These are phyloP conservation scores for Parasitella parasitica DNA, from an alignment of 371 early-diverging fungal genomes.

Conservation along the genomic window DNA sequence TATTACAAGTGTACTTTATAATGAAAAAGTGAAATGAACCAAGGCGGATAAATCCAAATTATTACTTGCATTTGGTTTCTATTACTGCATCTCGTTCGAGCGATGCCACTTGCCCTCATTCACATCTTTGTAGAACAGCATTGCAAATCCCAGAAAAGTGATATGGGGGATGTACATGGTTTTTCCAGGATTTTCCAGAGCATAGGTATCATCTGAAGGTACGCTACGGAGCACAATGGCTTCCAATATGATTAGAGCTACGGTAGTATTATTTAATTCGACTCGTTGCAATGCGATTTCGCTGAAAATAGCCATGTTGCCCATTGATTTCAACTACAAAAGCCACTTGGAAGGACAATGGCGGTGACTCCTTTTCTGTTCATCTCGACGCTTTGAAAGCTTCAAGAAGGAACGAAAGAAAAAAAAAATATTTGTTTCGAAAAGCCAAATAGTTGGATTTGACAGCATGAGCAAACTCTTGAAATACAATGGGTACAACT, in stretches of 20 bases:
- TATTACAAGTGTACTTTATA: background rate
- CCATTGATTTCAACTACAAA: background rate
- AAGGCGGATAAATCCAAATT: too few species aligned
- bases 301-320: background rate
- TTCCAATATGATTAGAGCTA: too few species aligned
- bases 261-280: too few species aligned
- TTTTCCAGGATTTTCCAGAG: too few species aligned
- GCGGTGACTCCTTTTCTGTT: background rate
- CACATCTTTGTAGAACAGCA: too few species aligned
- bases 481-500: constrained; percentile 76
- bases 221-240: too few species aligned
- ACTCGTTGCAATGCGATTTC: too few species aligned
- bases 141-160: too few species aligned
- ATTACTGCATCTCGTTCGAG: background rate
- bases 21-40: background rate
- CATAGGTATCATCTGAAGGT: too few species aligned
- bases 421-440: background rate
- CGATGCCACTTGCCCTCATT: background rate
- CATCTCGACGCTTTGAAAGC: background rate
- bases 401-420: background rate
- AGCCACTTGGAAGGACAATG: background rate
- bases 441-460: background rate
- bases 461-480: constrained; percentile 43
- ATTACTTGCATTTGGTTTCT: background rate
- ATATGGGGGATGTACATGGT: too few species aligned